phyloP scores from a whole-genome alignment of 2,329 filamentous ascomycete species.

The Colletotrichum salicis region DNA sequence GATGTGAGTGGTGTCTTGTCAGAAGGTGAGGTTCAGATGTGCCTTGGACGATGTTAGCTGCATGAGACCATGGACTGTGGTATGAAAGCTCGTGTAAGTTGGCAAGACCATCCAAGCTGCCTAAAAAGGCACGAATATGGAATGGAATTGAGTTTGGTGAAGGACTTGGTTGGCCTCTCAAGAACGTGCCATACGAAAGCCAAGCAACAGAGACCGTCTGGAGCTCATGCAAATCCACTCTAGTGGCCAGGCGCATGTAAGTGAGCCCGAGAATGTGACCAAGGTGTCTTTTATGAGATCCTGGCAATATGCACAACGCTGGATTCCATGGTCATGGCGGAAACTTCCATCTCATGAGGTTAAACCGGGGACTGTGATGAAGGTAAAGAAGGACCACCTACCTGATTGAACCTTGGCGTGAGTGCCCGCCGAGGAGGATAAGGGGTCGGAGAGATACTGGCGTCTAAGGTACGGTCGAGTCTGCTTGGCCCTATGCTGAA shows the following conservation, averaged over 20 bases:
- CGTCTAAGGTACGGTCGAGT: not conserved
- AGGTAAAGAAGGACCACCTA: conserved; percentile 1
- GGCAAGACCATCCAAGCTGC: not conserved
- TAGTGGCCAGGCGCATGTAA: not conserved
- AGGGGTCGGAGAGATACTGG: not conserved
- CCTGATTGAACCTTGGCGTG: conserved; percentile 3
- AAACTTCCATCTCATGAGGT: not conserved
- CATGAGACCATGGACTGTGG: conserved; percentile 36
- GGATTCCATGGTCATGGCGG: not conserved
- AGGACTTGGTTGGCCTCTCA: not conserved
- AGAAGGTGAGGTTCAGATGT: not conserved
- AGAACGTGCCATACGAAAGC: not conserved
- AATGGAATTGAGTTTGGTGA: not conserved
- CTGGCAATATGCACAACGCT: not conserved
- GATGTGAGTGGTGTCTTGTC: not conserved
- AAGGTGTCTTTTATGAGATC: not conserved
- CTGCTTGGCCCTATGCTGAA: too few species aligned
- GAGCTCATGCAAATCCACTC: not conserved
- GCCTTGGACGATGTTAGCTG: conserved; percentile 12
- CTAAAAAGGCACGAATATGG: not conserved
- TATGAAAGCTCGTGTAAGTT: conserved; percentile 10
- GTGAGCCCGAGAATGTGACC: not conserved
- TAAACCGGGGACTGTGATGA: not conserved
- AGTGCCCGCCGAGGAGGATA: conserved; percentile 16
- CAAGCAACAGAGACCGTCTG: not conserved